Evolutionary conservation across 176 grass and related monocot genomes (phyloP).

Genomic region (Oryza brachyantha): DNA sequence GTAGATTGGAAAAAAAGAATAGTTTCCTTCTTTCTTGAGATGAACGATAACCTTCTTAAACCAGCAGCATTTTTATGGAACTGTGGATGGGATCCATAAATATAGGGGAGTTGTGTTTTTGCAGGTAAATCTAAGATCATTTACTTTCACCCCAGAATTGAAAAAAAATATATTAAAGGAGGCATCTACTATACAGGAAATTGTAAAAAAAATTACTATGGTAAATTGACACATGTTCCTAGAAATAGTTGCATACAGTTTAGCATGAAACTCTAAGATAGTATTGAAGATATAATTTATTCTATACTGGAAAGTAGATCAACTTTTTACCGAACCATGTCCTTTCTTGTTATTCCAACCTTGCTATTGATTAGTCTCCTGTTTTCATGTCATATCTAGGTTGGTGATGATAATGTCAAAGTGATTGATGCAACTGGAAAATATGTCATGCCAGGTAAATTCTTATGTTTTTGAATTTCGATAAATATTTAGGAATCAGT

Average conservation of each 20-base stretch:
- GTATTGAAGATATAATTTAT: neutral
- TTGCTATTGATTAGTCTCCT: neutral
- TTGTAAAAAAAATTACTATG: no score
- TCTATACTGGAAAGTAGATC: neutral
- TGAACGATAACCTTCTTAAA: neutral
- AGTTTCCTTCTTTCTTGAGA: neutral
- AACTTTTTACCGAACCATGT: neutral
- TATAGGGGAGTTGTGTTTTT: no score
- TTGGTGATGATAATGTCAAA: constrained; percentile 61
- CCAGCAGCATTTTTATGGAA: neutral
- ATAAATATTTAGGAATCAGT: neutral
- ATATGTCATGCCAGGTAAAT: constrained; percentile 94
- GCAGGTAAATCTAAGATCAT: neutral
- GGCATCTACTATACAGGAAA: no score
- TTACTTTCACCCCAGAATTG: neutral
- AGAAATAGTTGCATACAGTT: no score
- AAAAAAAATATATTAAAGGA: no score
- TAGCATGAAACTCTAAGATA: neutral
- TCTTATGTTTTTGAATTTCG: neutral
- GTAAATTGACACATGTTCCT: no score
- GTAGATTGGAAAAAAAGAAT: neutral
- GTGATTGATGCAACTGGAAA: constrained; percentile 96
- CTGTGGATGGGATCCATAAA: no score
- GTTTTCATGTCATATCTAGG: constrained; percentile 38
- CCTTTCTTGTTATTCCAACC: neutral